phyloP scores from a whole-genome alignment of 805 yeast species.

The Starmerella apis region DNA sequence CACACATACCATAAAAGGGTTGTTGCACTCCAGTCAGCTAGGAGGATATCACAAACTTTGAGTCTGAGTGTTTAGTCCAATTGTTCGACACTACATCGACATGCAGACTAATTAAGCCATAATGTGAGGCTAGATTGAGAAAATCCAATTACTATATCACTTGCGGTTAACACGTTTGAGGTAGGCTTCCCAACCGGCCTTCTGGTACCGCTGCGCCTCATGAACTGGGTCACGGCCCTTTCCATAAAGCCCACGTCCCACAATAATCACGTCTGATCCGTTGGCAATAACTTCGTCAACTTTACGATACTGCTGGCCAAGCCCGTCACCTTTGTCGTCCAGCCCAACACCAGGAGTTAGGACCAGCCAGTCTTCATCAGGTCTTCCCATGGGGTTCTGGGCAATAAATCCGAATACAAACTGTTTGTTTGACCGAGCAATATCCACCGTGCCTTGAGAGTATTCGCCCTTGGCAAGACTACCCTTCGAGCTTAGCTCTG shows the following conservation, averaged over 20 bases:
- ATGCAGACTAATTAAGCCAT: too few species aligned
- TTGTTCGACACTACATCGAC: neutral
- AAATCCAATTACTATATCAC: too few species aligned
- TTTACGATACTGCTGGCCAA: conserved; percentile 95
- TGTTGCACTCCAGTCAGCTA: too few species aligned
- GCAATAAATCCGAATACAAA: conserved; percentile 97
- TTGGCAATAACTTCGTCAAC: conserved; percentile 71
- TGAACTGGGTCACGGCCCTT: conserved; percentile 83
- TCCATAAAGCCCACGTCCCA: conserved; percentile 95
- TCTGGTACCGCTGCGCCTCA: conserved; percentile 80
- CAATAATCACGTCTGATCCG: conserved; percentile 93
- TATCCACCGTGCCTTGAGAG: conserved; percentile 76
- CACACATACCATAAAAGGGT: neutral
- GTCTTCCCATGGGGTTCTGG: conserved; percentile 68
- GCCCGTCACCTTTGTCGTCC: conserved; percentile 88
- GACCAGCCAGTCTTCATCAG: conserved; percentile 77
- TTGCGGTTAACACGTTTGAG: conserved; percentile 31
- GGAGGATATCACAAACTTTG: too few species aligned
- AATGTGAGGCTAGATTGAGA: too few species aligned
- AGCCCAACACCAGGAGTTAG: conserved; percentile 99
- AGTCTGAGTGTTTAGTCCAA: too few species aligned
- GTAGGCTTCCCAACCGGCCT: conserved; percentile 95
- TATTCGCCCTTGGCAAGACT: conserved; percentile 88
- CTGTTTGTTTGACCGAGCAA: conserved; percentile 74
- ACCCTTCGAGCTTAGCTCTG: conserved; percentile 90